Conservation (phyloP, 1,139 yeast genomes). For the Pichia sp. region DNA sequence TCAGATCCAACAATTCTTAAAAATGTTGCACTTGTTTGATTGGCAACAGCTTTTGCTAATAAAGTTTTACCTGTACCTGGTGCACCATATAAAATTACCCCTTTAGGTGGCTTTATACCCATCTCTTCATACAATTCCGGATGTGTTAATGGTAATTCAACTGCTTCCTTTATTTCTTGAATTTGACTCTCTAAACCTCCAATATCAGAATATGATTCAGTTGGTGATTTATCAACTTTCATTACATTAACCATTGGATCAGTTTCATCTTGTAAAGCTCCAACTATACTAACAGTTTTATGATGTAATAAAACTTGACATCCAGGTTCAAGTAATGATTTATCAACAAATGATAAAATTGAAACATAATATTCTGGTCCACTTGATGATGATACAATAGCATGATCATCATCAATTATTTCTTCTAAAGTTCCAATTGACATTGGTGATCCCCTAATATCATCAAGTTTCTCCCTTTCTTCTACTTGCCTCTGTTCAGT, state of each 20-base stretch:
- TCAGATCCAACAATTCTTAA: conserved; percentile 96
- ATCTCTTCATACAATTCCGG: conserved; percentile 97
- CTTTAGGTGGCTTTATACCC: conserved; percentile 99
- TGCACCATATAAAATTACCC: conserved; percentile 96
- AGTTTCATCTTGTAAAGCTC: conserved; percentile 92
- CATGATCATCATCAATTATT: conserved; percentile 96
- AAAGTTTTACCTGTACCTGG: conserved; percentile 99
- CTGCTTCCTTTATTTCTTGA: conserved; percentile 97
- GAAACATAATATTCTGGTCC: conserved; percentile 97
- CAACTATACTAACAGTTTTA: conserved; percentile 90
- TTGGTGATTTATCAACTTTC: conserved; percentile 94
- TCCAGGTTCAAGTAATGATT: conserved; percentile 95
- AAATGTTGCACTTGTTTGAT: conserved; percentile 94
- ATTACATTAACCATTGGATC: conserved; percentile 97
- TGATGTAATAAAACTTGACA: conserved; percentile 94
- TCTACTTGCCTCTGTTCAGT: conserved; percentile 96
- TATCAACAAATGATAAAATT: conserved; percentile 94
- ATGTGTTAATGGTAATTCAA: conserved; percentile 93
- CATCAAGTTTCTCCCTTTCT: conserved; percentile 91
- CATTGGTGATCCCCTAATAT: conserved; percentile 94
- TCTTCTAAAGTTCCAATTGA: conserved; percentile 95
- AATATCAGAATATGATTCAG: conserved; percentile 93
- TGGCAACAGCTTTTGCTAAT: conserved; percentile 96
- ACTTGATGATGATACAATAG: conserved; percentile 91
- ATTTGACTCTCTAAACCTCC: conserved; percentile 96